Evolutionary conservation across 208 protist species (phyloP).

Genomic region (Trypanosoma congolense): DNA sequence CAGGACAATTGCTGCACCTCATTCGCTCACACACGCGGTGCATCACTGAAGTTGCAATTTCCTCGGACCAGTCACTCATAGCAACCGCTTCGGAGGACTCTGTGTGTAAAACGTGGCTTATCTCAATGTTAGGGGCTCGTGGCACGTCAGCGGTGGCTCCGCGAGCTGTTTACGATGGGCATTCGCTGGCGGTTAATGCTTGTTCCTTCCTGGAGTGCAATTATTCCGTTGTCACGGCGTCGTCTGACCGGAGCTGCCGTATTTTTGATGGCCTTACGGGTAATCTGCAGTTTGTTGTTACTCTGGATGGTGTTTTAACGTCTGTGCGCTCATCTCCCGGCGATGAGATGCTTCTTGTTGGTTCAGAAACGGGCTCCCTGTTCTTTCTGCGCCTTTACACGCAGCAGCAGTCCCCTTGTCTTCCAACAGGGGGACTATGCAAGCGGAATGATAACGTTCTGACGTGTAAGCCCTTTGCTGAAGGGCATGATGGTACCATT

Average conservation of each 20-base stretch:
- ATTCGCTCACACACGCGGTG: constrained; percentile 54
- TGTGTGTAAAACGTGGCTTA: constrained; percentile 65
- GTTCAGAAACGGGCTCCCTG: constrained; percentile 50
- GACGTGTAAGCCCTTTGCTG: constrained; percentile 37
- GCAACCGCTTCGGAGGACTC: constrained; percentile 73
- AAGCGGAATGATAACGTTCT: constrained; percentile 7
- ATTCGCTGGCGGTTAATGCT: constrained; percentile 61
- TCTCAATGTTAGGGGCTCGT: constrained; percentile 32
- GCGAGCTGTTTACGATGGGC: constrained; percentile 47
- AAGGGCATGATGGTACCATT: constrained; percentile 50
- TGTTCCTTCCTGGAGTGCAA: constrained; percentile 55
- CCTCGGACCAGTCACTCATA: constrained; percentile 49
- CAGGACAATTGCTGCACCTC: constrained; percentile 59
- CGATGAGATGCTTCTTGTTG: constrained; percentile 44
- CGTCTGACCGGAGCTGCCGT: constrained; percentile 61
- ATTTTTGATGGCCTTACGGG: constrained; percentile 55
- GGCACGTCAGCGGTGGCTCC: constrained; percentile 21
- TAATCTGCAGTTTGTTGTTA: constrained; percentile 41
- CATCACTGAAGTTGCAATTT: constrained; percentile 55
- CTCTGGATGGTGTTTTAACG: constrained; percentile 57
- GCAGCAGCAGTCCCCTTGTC: not conserved
- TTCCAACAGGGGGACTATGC: constrained; percentile 1
- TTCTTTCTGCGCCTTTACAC: constrained; percentile 37
- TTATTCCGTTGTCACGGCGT: constrained; percentile 53
- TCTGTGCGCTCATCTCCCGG: constrained; percentile 31